phyloP scores from a whole-genome alignment of 345 rosid species.

The Hirschfeldia incana region DNA sequence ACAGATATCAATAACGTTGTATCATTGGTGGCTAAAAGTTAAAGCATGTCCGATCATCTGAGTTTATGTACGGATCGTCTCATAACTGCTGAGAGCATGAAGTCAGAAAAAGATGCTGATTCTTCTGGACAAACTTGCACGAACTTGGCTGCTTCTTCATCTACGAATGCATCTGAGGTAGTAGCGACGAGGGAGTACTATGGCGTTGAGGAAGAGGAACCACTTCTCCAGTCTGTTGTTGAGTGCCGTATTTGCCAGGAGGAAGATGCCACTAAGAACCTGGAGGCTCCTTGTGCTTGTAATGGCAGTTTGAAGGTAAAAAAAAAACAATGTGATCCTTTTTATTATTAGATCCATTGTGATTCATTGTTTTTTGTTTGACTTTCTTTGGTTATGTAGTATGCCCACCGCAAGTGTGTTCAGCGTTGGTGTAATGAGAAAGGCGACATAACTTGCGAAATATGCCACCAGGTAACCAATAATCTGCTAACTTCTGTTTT shows the following conservation, averaged over 20 bases:
- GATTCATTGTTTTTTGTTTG: background rate
- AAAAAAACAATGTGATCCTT: background rate
- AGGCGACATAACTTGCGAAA: conserved; percentile 89
- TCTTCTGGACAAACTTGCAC: conserved; percentile 45
- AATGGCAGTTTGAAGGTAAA: conserved; percentile 93
- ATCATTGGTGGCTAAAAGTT: conserved; percentile 25
- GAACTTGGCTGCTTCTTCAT: conserved; percentile 31
- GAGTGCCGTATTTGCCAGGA: conserved; percentile 99
- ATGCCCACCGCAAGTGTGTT: conserved; percentile 72
- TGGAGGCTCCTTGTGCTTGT: conserved; percentile 93
- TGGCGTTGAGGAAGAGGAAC: conserved; percentile 50
- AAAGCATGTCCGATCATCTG: conserved; percentile 75
- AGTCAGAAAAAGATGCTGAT: conserved; percentile 33
- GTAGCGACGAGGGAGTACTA: conserved; percentile 32
- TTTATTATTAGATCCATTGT: background rate
- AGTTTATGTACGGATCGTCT: conserved; percentile 68
- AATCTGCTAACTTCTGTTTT: background rate
- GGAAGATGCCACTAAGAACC: conserved; percentile 70
- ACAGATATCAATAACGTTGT: conserved; percentile 19
- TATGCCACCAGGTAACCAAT: conserved; percentile 79
- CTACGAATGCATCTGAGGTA: conserved; percentile 33
- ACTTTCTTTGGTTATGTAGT: conserved; percentile 7
- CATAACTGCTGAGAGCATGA: conserved; percentile 44
- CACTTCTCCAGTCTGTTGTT: conserved; percentile 68
- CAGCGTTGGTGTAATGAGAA: conserved; percentile 98